phyloP scores from a whole-genome alignment of 352 stramenopile species.

The Globisporangium cederbergense region DNA sequence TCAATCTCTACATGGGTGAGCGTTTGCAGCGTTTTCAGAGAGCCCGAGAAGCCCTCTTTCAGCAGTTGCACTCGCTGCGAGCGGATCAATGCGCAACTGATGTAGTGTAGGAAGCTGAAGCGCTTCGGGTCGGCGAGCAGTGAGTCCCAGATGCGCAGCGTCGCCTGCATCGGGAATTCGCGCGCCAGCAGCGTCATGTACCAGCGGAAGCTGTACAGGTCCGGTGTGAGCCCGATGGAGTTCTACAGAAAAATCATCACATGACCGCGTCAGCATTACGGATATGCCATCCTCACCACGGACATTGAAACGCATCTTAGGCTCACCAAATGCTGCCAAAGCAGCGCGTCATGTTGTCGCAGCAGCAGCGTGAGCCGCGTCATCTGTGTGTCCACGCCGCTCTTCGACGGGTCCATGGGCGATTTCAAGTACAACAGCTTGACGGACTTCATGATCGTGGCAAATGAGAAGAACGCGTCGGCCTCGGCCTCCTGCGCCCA shows the following conservation, averaged over 20 bases:
- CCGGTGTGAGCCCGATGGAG: conserved; percentile 49
- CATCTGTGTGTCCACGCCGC: conserved; percentile 60
- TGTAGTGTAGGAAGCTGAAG: conserved; percentile 72
- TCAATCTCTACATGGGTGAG: conserved; percentile 30
- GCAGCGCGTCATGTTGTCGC: conserved; percentile 50
- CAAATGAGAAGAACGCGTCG: conserved; percentile 54
- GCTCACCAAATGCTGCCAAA: conserved; percentile 69
- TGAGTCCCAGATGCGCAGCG: conserved; percentile 59
- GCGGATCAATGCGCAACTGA: conserved; percentile 50
- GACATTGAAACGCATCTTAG: not conserved
- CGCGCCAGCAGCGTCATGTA: conserved; percentile 65
- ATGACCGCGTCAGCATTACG: not conserved
- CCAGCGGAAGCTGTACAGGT: conserved; percentile 72
- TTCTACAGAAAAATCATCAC: conserved; percentile 33
- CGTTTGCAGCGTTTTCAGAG: conserved; percentile 44
- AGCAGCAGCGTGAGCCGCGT: conserved; percentile 39
- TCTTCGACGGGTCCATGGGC: conserved; percentile 40
- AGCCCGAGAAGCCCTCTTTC: conserved; percentile 33
- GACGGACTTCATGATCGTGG: conserved; percentile 42
- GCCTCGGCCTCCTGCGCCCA: conserved; percentile 40
- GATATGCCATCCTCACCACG: not conserved
- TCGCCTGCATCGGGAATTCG: conserved; percentile 56
- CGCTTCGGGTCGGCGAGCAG: conserved; percentile 54
- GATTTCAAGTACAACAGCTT: conserved; percentile 44
- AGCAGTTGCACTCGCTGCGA: conserved; percentile 42